Evolutionary conservation across 257 asterid species (phyloP).

Genomic region (Lycium barbarum): DNA sequence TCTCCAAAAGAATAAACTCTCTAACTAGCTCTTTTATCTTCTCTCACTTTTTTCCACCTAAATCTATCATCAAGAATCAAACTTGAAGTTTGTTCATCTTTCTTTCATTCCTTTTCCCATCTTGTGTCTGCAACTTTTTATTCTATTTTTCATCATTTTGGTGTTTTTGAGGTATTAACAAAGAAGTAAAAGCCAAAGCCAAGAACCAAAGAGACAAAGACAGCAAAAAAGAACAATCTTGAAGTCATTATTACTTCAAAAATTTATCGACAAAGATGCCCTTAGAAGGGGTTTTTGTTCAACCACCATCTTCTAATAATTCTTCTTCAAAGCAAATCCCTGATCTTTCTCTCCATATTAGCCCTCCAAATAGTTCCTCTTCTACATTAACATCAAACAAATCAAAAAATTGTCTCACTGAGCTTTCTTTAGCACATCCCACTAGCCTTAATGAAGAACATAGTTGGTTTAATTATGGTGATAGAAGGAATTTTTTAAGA

Average conservation of each 20-base stretch:
- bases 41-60: not conserved
- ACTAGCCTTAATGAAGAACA: constrained; percentile 8
- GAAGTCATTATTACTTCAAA: not conserved
- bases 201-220: too few species aligned
- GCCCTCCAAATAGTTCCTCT: constrained; percentile 29
- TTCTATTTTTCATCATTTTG: constrained; percentile 11
- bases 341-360: constrained; percentile 38
- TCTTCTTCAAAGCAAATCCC: constrained; percentile 25
- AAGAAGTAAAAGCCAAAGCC: constrained; percentile 18
- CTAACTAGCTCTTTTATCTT: not conserved
- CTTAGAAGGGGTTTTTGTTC: constrained; percentile 34
- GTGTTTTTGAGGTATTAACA: not conserved
- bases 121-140: not conserved
- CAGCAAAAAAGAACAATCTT: constrained; percentile 3
- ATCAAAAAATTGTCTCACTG: not conserved
- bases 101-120: not conserved
- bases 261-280: constrained; percentile 29
- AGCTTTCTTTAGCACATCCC: constrained; percentile 27
- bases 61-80: constrained; percentile 30
- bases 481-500: not conserved
- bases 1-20: not conserved
- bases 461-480: not conserved
- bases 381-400: not conserved
- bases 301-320: constrained; percentile 26
- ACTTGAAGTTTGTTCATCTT: constrained; percentile 29